A percentile compares a stretch with the other conserved stretches of the same genome.
These are phyloP conservation scores for Mallotus nudiflorus DNA, from an alignment of 345 rosid species.

Conservation along the genomic window DNA sequence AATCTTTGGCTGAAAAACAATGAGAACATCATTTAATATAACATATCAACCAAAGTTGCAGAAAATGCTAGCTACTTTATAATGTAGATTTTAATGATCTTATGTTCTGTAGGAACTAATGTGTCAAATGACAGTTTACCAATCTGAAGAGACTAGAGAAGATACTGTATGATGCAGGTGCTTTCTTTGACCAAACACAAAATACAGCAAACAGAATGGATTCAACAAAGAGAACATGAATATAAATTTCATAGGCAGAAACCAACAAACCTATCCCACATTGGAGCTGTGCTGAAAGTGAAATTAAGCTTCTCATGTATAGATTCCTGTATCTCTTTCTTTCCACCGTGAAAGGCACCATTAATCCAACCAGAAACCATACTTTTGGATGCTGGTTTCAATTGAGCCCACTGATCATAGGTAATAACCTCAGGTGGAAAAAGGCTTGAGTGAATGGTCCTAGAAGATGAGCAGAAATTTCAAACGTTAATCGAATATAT, in stretches of 20 bases:
- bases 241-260: slow-evolving; percentile 5
- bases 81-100: too few relatives aligned
- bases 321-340: slow-evolving; percentile 85
- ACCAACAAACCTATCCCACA: slow-evolving; percentile 87
- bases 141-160: too few relatives aligned
- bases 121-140: too few relatives aligned
- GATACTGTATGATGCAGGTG: too few relatives aligned
- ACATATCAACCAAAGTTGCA: too few relatives aligned
- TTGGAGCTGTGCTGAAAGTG: slow-evolving; percentile 76
- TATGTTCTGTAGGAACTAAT: too few relatives aligned
- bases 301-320: slow-evolving; percentile 66
- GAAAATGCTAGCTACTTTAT: too few relatives aligned
- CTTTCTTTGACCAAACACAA: not conserved
- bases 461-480: slow-evolving; percentile 32
- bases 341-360: slow-evolving; percentile 68
- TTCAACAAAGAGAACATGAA: not conserved
- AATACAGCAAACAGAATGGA: slow-evolving; percentile 6
- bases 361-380: slow-evolving; percentile 74
- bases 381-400: slow-evolving; percentile 62
- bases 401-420: slow-evolving; percentile 65
- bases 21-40: too few relatives aligned
- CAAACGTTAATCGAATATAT: not conserved
- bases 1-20: too few relatives aligned
- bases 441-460: slow-evolving; percentile 46
- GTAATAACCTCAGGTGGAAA: slow-evolving; percentile 76